These are phyloP conservation scores for Yamadazyma oceani DNA, from an alignment of 1,139 yeast genomes.

Conservation along the genomic window DNA sequence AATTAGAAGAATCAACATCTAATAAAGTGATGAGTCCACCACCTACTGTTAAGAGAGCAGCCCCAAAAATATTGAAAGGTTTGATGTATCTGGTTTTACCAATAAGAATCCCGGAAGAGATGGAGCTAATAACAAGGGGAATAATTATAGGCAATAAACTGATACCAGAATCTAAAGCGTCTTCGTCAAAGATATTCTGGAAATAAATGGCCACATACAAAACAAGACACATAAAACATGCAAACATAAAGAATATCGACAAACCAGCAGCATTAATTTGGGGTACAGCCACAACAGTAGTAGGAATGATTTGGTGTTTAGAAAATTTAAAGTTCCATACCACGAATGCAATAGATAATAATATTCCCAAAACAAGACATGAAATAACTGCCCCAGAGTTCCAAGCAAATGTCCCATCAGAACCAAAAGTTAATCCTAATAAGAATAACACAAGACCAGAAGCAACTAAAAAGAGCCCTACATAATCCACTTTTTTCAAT, in stretches of 20 bases:
- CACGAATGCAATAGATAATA: constrained; percentile 18
- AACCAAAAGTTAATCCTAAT: constrained; percentile 40
- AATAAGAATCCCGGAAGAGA: constrained; percentile 28
- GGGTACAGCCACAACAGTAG: constrained; percentile 24
- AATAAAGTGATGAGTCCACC: constrained; percentile 33
- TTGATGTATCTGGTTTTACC: constrained; percentile 33
- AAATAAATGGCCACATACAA: constrained; percentile 36
- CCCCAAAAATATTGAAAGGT: constrained; percentile 28
- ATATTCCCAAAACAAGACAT: constrained; percentile 47
- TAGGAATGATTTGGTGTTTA: constrained; percentile 29
- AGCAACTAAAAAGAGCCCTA: constrained; percentile 47
- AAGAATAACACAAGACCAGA: constrained; percentile 44
- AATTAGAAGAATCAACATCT: constrained; percentile 27
- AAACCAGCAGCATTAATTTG: constrained; percentile 26
- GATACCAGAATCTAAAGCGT: constrained; percentile 41
- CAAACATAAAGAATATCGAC: constrained; percentile 22
- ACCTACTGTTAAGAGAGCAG: constrained; percentile 32
- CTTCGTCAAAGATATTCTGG: constrained; percentile 33
- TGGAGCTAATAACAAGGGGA: constrained; percentile 32
- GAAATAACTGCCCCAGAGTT: constrained; percentile 47
- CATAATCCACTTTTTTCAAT: constrained; percentile 46
- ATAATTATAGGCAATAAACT: constrained; percentile 38
- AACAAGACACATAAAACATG: constrained; percentile 26
- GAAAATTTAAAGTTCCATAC: constrained; percentile 29
- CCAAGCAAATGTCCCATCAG: constrained; percentile 51